Percentiles rank a stretch among this genome's conserved stretches.
Evolutionary conservation across 2,329 filamentous ascomycete genomes (phyloP).

Genomic region (Arthrobotrys sinensis): DNA sequence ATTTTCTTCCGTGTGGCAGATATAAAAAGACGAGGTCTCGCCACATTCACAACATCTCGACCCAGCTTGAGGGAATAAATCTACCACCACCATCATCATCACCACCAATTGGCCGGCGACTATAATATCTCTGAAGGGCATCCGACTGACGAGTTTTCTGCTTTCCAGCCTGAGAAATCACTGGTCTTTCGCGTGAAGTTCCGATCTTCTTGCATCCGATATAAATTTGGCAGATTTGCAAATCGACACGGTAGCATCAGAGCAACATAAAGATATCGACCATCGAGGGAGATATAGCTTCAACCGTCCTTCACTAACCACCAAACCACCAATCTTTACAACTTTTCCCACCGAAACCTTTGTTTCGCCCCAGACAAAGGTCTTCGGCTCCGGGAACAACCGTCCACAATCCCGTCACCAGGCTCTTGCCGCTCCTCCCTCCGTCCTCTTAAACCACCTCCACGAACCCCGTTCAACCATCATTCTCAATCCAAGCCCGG

Average conservation of each 20-base stretch:
- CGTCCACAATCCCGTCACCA: slow-evolving; percentile 60
- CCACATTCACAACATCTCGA: slow-evolving; percentile 28
- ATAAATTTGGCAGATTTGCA: slow-evolving; percentile 11
- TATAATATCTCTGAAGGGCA: slow-evolving; percentile 7
- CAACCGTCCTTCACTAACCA: slow-evolving; percentile 11
- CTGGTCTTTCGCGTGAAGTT: slow-evolving; percentile 18
- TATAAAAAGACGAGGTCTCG: slow-evolving; percentile 31
- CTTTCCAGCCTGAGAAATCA: slow-evolving; percentile 33
- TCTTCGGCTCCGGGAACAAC: slow-evolving; percentile 54
- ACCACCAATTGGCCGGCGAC: slow-evolving; percentile 30
- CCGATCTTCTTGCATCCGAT: slow-evolving; percentile 15
- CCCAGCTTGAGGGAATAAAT: slow-evolving; percentile 40
- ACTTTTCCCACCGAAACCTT: slow-evolving; percentile 56
- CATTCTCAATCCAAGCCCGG: slow-evolving; percentile 20
- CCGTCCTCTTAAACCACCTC: slow-evolving; percentile 23
- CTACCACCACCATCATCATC: slow-evolving; percentile 12
- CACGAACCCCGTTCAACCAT: slow-evolving; percentile 17
- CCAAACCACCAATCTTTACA: slow-evolving; percentile 21
- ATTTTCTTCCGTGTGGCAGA: slow-evolving; percentile 3
- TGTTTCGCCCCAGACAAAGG: slow-evolving; percentile 59
- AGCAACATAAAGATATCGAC: slow-evolving; percentile 3
- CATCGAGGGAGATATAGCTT: slow-evolving; percentile 30
- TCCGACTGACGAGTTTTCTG: slow-evolving; percentile 38
- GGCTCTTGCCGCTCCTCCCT: slow-evolving; percentile 50
- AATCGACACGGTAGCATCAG: neutral